Percentiles rank a stretch among this genome's conserved stretches.
Conservation (phyloP, 2,329 filamentous ascomycete genomes). For the Esteya vermicola region DNA sequence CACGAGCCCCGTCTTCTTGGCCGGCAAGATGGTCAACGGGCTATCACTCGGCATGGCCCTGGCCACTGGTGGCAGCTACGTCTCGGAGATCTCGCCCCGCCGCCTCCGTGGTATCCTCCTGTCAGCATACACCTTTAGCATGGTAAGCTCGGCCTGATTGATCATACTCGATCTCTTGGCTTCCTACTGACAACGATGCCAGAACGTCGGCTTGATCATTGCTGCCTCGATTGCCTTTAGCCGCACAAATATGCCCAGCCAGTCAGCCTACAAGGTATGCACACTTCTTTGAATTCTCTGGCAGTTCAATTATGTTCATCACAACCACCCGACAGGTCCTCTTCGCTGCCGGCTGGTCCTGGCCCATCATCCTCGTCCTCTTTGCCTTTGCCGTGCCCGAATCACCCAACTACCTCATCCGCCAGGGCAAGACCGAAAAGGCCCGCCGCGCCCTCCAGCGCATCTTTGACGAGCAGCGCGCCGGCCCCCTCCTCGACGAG, state of each 20-base stretch:
- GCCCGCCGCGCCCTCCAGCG: neutral
- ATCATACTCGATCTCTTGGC: neutral
- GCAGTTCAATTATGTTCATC: too few species aligned
- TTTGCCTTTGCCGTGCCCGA: neutral
- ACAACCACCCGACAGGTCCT: too few species aligned
- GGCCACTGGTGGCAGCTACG: neutral
- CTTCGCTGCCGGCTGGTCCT: neutral
- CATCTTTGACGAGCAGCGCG: too few species aligned
- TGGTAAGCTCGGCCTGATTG: neutral
- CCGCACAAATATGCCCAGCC: neutral
- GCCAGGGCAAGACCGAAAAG: neutral
- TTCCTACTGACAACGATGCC: too few species aligned
- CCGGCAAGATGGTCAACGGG: slow-evolving; percentile 2
- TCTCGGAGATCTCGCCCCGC: slow-evolving; percentile 1
- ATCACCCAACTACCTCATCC: neutral
- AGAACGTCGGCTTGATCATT: neutral
- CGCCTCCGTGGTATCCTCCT: neutral
- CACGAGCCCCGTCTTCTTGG: neutral
- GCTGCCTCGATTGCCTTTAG: neutral
- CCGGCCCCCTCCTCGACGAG: too few species aligned
- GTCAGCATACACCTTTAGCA: neutral
- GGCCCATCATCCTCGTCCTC: neutral
- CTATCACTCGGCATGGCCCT: slow-evolving; percentile 1
- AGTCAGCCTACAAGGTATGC: neutral
- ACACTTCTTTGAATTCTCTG: too few species aligned